phyloP scores from a whole-genome alignment of 495 filamentous ascomycete genomes.

The Penicillium paradoxum region DNA sequence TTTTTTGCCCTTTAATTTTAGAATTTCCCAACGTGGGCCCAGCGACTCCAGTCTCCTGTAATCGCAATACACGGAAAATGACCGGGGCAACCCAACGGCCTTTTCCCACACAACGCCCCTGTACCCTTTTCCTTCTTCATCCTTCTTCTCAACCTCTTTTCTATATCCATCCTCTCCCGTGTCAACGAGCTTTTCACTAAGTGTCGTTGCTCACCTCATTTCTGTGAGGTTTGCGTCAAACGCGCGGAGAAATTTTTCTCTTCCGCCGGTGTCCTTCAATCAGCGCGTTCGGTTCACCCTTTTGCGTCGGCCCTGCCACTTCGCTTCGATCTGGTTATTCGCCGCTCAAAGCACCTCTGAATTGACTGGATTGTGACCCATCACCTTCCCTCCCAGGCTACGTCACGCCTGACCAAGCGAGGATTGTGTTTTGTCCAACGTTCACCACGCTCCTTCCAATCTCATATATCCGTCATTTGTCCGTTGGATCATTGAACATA shows the following conservation, averaged over 20 bases:
- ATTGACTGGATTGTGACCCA: constrained; percentile 4
- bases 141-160: constrained; percentile 14
- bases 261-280: constrained; percentile 15
- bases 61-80: constrained; percentile 7
- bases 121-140: constrained; percentile 18
- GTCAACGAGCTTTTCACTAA: constrained; percentile 52
- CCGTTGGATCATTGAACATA: constrained; percentile 23
- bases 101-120: constrained; percentile 16
- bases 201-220: constrained; percentile 43
- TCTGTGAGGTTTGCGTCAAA: constrained; percentile 25
- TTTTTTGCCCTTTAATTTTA: constrained; percentile 1
- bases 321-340: constrained; percentile 9
- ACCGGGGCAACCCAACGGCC: constrained; percentile 11
- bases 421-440: neutral
- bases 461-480: constrained; percentile 20
- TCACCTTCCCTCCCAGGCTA: neutral
- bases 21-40: neutral
- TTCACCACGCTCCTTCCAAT: constrained; percentile 22
- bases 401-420: constrained; percentile 2
- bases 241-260: constrained; percentile 24
- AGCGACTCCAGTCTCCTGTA: neutral
- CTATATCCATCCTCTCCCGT: constrained; percentile 16
- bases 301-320: constrained; percentile 7
- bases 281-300: constrained; percentile 2
- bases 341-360: constrained; percentile 4